Evolutionary conservation across 768 basidiomycete genomes (phyloP).

Genomic region (Mycena chlorophos): DNA sequence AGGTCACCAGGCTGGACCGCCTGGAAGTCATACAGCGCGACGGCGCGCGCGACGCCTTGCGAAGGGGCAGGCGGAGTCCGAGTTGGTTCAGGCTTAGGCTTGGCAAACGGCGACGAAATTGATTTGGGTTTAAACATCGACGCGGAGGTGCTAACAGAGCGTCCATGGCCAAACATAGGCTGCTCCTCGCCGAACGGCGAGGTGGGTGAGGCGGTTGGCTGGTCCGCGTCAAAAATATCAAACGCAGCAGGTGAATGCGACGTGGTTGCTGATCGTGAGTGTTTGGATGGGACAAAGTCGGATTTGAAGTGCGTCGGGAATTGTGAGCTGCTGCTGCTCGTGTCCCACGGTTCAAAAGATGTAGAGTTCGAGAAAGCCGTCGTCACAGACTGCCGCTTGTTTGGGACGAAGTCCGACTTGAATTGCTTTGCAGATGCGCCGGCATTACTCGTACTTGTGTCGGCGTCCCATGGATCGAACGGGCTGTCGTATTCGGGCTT

Average conservation of each 20-base stretch:
- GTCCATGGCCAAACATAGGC: conserved; percentile 27
- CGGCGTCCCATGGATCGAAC: conserved; percentile 34
- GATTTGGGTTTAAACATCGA: conserved; percentile 28
- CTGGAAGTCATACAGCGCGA: conserved; percentile 72
- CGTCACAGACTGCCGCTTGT: no score
- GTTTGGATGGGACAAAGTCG: conserved; percentile 37
- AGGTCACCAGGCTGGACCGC: conserved; percentile 75
- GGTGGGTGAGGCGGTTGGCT: conserved; percentile 34
- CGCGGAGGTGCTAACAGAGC: conserved; percentile 33
- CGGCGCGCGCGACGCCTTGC: conserved; percentile 69
- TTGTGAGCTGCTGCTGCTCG: no score
- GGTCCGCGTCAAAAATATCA: conserved; percentile 33
- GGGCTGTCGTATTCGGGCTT: conserved; percentile 13
- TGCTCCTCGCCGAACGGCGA: conserved; percentile 32
- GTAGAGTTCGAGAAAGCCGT: no score
- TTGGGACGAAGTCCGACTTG: conserved; percentile 43
- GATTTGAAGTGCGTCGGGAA: conserved; percentile 51
- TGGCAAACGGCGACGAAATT: conserved; percentile 35
- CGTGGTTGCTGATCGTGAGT: conserved; percentile 16
- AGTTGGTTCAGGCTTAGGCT: conserved; percentile 50
- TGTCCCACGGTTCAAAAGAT: no score
- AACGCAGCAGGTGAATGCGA: conserved; percentile 21
- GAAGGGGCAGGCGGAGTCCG: conserved; percentile 49
- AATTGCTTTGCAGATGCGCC: conserved; percentile 44
- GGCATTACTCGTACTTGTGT: conserved; percentile 23